Evolutionary conservation across 805 yeast genomes (phyloP).

Genomic region (Candida bentonensis): DNA sequence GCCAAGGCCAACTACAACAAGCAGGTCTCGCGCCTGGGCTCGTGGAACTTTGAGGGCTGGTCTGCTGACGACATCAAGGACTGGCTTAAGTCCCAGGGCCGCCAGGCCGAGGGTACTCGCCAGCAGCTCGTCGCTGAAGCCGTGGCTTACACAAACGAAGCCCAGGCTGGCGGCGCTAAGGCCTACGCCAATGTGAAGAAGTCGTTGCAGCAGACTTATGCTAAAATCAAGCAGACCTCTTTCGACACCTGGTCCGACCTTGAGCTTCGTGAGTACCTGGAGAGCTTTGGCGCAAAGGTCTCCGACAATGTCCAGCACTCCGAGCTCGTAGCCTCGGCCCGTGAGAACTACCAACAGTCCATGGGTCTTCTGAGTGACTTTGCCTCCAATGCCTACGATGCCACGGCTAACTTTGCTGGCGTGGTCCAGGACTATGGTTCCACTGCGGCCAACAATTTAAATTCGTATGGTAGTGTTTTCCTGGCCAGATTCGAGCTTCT

Average conservation of each 20-base stretch:
- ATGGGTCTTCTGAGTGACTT: background rate
- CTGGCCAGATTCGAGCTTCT: too few species aligned
- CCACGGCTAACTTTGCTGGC: background rate
- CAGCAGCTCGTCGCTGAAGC: slow-evolving; percentile 34
- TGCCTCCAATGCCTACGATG: background rate
- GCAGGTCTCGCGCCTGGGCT: slow-evolving; percentile 32
- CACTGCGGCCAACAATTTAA: too few species aligned
- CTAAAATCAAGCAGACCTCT: slow-evolving; percentile 27
- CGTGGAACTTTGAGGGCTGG: slow-evolving; percentile 43
- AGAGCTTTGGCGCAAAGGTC: slow-evolving; percentile 25
- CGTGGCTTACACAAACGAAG: slow-evolving; percentile 29
- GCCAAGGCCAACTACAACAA: slow-evolving; percentile 27
- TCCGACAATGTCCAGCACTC: slow-evolving; percentile 5
- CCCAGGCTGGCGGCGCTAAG: slow-evolving; percentile 16
- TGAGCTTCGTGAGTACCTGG: slow-evolving; percentile 43
- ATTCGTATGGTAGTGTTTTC: too few species aligned
- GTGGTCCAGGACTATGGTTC: background rate
- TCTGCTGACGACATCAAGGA: slow-evolving; percentile 30
- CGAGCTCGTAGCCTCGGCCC: slow-evolving; percentile 14
- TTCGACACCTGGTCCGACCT: slow-evolving; percentile 39
- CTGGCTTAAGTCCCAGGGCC: slow-evolving; percentile 35
- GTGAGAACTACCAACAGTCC: slow-evolving; percentile 9
- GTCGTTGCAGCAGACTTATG: slow-evolving; percentile 22
- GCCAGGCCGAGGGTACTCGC: slow-evolving; percentile 27
- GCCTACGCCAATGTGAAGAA: slow-evolving; percentile 29